Percentiles rank a stretch among this genome's conserved stretches.
Evolutionary conservation across 1,139 yeast species (phyloP).

Genomic region (Meyerozyma elateridarum): DNA sequence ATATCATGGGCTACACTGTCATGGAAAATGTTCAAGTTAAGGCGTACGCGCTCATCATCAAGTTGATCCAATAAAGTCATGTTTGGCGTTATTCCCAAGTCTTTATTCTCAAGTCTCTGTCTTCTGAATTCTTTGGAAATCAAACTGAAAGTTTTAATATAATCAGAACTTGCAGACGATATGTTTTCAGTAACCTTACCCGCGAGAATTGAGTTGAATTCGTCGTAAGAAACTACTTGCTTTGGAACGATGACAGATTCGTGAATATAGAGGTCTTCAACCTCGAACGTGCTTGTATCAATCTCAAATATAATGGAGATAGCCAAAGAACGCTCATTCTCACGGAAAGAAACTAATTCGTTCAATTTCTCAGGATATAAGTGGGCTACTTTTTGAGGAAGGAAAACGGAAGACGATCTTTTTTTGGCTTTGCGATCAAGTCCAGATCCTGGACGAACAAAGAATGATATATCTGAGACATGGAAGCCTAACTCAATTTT

Average conservation of each 20-base stretch:
- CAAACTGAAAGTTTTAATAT: constrained; percentile 58
- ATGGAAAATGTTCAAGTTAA: constrained; percentile 70
- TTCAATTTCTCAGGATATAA: constrained; percentile 67
- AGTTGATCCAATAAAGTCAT: constrained; percentile 72
- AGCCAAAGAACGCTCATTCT: constrained; percentile 59
- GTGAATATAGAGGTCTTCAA: constrained; percentile 74
- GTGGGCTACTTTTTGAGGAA: constrained; percentile 74
- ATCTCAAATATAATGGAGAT: constrained; percentile 81
- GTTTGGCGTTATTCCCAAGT: constrained; percentile 48
- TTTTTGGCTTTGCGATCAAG: constrained; percentile 88
- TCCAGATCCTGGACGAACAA: constrained; percentile 63
- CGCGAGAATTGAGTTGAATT: constrained; percentile 46
- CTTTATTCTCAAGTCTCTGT: constrained; percentile 55
- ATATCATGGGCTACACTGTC: constrained; percentile 54
- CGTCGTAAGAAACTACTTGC: constrained; percentile 46
- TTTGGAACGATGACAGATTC: constrained; percentile 68
- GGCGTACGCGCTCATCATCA: constrained; percentile 78
- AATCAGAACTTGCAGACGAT: constrained; percentile 61
- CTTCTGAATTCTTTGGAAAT: constrained; percentile 71
- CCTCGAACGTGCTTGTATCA: constrained; percentile 67
- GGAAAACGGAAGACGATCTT: constrained; percentile 82
- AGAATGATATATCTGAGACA: constrained; percentile 72
- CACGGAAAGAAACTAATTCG: constrained; percentile 57
- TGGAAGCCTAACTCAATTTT: constrained; percentile 77
- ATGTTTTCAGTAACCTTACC: constrained; percentile 28